Conservation (phyloP, 1,284 basidiomycete genomes). For the Paramarasmius palmivorus region DNA sequence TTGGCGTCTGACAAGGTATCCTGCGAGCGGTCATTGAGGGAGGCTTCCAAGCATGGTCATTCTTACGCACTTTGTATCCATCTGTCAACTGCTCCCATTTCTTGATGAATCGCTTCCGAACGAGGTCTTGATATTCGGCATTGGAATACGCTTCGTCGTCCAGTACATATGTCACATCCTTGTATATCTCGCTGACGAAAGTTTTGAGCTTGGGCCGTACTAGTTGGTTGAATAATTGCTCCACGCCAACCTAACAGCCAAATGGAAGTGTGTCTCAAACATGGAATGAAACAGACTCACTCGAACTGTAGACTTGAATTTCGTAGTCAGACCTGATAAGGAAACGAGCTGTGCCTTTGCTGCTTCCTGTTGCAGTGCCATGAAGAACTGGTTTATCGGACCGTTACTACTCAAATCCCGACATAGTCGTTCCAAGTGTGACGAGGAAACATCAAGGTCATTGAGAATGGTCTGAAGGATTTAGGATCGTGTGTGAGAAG, state of each 20-base stretch:
- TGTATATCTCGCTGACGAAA: conserved; percentile 86
- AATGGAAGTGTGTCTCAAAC: conserved; percentile 15
- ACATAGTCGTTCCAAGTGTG: conserved; percentile 81
- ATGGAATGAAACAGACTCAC: conserved; percentile 41
- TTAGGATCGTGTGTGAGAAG: conserved; percentile 6
- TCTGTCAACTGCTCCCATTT: conserved; percentile 85
- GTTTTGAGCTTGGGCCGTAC: conserved; percentile 83
- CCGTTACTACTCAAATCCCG: conserved; percentile 66
- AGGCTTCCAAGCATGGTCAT: neutral
- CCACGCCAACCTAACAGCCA: conserved; percentile 71
- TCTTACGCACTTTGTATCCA: conserved; percentile 71
- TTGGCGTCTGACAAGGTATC: conserved; percentile 87
- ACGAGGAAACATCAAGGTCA: conserved; percentile 84
- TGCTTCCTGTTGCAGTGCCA: conserved; percentile 53
- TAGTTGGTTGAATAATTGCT: conserved; percentile 93
- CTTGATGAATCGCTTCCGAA: conserved; percentile 87
- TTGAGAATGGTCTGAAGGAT: conserved; percentile 76
- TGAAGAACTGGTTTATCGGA: conserved; percentile 69
- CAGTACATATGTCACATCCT: conserved; percentile 84
- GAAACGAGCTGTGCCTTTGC: conserved; percentile 48
- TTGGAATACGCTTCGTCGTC: conserved; percentile 86
- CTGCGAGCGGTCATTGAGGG: conserved; percentile 35
- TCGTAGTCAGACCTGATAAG: conserved; percentile 56
- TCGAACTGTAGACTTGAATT: conserved; percentile 71
- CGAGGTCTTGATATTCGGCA: conserved; percentile 83